Percentiles rank a stretch among this genome's conserved stretches.
Evolutionary conservation across 495 filamentous ascomycete genomes (phyloP).

Genomic region (Pyrenula aspistea): DNA sequence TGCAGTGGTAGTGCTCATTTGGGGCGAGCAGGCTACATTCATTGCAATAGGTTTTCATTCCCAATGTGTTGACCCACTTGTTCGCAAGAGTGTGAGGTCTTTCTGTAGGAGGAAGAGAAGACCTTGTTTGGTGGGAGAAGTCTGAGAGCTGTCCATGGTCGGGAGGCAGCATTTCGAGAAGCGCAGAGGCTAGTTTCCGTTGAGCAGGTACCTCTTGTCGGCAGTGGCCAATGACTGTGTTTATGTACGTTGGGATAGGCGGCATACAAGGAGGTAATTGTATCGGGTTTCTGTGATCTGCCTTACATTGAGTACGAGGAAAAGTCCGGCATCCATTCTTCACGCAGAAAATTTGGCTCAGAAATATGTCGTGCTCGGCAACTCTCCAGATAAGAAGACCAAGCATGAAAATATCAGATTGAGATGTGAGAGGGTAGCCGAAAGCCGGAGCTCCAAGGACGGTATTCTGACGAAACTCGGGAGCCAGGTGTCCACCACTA

Average conservation of each 20-base stretch:
- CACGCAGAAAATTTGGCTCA: not conserved
- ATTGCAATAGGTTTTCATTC: slow-evolving; percentile 75
- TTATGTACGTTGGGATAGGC: not conserved
- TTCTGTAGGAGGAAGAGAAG: not conserved
- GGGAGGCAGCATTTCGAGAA: not conserved
- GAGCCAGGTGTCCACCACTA: not conserved
- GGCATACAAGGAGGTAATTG: not conserved
- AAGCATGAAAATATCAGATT: not conserved
- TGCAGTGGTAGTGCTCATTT: slow-evolving; percentile 86
- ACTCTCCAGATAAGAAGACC: not conserved
- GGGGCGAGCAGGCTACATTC: slow-evolving; percentile 65
- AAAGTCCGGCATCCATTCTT: not conserved
- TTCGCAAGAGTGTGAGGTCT: slow-evolving; percentile 47
- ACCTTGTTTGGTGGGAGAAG: not conserved
- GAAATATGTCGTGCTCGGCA: not conserved
- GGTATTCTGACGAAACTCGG: not conserved
- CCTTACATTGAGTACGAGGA: not conserved
- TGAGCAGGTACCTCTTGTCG: not conserved
- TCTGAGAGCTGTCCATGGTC: not conserved
- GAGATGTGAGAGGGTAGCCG: not conserved
- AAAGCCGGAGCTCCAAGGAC: not conserved
- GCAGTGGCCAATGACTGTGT: not conserved
- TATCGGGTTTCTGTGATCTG: not conserved
- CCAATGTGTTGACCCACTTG: slow-evolving; percentile 65
- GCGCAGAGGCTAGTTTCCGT: not conserved